Conservation (phyloP, 768 basidiomycete species). For the Fistulinella prunicolor region DNA sequence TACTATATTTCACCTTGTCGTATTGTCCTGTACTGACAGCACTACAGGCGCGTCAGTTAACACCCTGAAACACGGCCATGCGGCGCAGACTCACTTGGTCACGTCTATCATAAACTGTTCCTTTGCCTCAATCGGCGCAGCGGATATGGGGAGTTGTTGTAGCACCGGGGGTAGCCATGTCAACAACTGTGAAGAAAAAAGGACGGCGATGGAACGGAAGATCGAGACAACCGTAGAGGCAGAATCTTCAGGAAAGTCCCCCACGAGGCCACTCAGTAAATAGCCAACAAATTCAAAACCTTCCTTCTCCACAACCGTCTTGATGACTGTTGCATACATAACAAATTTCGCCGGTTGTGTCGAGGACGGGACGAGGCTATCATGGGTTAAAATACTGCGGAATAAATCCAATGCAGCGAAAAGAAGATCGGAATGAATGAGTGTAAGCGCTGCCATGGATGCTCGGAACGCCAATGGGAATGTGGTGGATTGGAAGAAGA, state of each 20-base stretch:
- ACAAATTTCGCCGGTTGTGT: slow-evolving; percentile 57
- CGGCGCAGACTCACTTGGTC: slow-evolving; percentile 53
- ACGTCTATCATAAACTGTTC: slow-evolving; percentile 72
- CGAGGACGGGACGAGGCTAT: slow-evolving; percentile 53
- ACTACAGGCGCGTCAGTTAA: slow-evolving; percentile 36
- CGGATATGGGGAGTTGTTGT: slow-evolving; percentile 61
- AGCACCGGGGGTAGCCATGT: slow-evolving; percentile 72
- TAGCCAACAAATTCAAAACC: slow-evolving; percentile 69
- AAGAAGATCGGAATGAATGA: slow-evolving; percentile 79
- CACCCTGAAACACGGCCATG: background rate
- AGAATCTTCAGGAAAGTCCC: slow-evolving; percentile 87
- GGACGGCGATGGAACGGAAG: slow-evolving; percentile 60
- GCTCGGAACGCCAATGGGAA: slow-evolving; percentile 79
- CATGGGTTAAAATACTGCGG: slow-evolving; percentile 71
- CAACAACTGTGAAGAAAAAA: slow-evolving; percentile 69
- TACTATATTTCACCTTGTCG: slow-evolving; percentile 81
- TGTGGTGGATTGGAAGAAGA: slow-evolving; percentile 73
- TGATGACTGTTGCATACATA: slow-evolving; percentile 61
- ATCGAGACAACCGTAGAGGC: slow-evolving; percentile 71
- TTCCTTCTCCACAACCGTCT: slow-evolving; percentile 59
- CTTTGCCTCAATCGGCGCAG: slow-evolving; percentile 63
- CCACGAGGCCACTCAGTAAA: slow-evolving; percentile 74
- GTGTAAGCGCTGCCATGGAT: slow-evolving; percentile 72
- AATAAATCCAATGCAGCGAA: slow-evolving; percentile 82
- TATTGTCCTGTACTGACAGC: slow-evolving; percentile 61